Conservation (phyloP, 1,284 basidiomycete species). For the Pseudozyma sp. region DNA sequence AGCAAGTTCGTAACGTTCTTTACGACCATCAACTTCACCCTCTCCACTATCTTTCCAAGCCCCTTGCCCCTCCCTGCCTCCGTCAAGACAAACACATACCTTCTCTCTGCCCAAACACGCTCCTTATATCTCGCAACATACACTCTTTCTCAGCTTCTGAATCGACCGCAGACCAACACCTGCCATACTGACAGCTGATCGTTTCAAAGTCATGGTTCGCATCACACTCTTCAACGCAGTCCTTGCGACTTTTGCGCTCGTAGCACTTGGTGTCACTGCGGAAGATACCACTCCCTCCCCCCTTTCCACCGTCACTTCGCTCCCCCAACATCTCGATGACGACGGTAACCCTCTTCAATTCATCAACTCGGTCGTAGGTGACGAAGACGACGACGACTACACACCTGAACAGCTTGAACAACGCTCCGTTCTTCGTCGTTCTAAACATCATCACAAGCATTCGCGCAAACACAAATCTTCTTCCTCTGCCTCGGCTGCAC, state of each 20-base stretch:
- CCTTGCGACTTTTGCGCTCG: conserved; percentile 20
- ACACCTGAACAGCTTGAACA: conserved; percentile 36
- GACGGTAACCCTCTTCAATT: conserved; percentile 48
- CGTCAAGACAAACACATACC: not conserved
- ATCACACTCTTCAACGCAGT: conserved; percentile 30
- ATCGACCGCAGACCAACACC: not conserved
- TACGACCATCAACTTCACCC: conserved; percentile 2
- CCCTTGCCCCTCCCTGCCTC: not conserved
- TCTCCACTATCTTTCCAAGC: conserved; percentile 9
- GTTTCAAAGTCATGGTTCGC: conserved; percentile 16
- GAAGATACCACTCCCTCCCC: not conserved
- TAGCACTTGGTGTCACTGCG: conserved; percentile 18
- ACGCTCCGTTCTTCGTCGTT: conserved; percentile 34
- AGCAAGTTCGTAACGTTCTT: not conserved
- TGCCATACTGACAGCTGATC: no score
- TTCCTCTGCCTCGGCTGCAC: conserved; percentile 4
- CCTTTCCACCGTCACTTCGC: not conserved
- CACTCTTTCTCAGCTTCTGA: not conserved
- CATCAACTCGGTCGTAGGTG: conserved; percentile 58
- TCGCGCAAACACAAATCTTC: conserved; percentile 9
- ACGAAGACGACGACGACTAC: conserved; percentile 54
- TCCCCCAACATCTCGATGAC: conserved; percentile 39
- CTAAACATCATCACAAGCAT: conserved; percentile 50
- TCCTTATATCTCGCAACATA: not conserved
- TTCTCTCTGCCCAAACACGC: not conserved